phyloP scores from a whole-genome alignment of 352 stramenopile species.

The Phytopythium litorale region DNA sequence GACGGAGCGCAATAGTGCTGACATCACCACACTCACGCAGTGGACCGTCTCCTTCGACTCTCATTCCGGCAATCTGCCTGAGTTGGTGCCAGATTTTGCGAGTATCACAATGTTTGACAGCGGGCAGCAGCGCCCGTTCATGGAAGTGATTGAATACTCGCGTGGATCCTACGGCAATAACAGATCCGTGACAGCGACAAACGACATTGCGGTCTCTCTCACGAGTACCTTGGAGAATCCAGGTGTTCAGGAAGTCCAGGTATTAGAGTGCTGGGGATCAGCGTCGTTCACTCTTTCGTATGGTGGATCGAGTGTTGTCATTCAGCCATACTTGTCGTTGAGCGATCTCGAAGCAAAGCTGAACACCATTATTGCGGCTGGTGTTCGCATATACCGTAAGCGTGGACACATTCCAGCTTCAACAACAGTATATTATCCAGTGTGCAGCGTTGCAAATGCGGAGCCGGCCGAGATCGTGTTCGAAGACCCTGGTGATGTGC shows the following conservation, averaged over 20 bases:
- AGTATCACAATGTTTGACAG: conserved; percentile 33
- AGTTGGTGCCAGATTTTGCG: conserved; percentile 41
- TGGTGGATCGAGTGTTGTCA: conserved; percentile 10
- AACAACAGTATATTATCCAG: conserved; percentile 31
- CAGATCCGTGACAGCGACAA: conserved; percentile 44
- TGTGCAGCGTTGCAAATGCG: conserved; percentile 53
- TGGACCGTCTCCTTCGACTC: conserved; percentile 68
- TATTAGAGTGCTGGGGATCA: conserved; percentile 48
- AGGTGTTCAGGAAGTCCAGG: conserved; percentile 68
- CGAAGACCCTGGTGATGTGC: conserved; percentile 39
- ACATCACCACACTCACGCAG: conserved; percentile 45
- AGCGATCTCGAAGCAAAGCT: conserved; percentile 46
- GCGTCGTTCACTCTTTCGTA: conserved; percentile 46
- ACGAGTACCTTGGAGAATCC: conserved; percentile 49
- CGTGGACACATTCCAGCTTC: conserved; percentile 16
- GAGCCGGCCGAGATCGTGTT: conserved; percentile 59
- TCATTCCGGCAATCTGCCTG: conserved; percentile 47
- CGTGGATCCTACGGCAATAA: conserved; percentile 69
- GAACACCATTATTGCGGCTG: conserved; percentile 41
- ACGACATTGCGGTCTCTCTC: conserved; percentile 47
- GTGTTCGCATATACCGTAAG: conserved; percentile 42
- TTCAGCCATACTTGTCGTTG: conserved; percentile 40
- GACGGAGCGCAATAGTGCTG: conserved; percentile 26
- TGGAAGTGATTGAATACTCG: conserved; percentile 48
- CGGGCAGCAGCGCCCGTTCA: conserved; percentile 47